Percentiles rank a stretch among this genome's conserved stretches.
Evolutionary conservation across 805 yeast genomes (phyloP).

Genomic region (Millerozyma miso): DNA sequence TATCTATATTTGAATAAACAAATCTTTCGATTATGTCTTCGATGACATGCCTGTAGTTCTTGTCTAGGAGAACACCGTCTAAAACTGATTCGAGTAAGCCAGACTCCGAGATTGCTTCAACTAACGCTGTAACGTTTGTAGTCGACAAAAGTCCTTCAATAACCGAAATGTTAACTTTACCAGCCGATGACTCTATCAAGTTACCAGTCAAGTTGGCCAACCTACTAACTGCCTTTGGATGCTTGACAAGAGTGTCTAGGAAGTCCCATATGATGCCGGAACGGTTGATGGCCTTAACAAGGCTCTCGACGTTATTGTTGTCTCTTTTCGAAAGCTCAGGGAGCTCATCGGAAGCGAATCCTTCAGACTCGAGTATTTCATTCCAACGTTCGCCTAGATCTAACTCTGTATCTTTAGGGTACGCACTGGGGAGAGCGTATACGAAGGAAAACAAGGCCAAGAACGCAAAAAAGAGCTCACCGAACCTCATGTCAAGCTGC

Average conservation of each 20-base stretch:
- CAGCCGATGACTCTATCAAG: slow-evolving; percentile 9
- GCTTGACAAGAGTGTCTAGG: slow-evolving; percentile 32
- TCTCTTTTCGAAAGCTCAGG: slow-evolving; percentile 15
- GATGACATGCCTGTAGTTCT: slow-evolving; percentile 26
- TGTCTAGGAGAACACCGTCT: slow-evolving; percentile 37
- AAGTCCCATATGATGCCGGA: slow-evolving; percentile 31
- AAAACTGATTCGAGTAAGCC: slow-evolving; percentile 31
- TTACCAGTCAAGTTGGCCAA: slow-evolving; percentile 30
- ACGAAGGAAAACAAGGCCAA: slow-evolving; percentile 5
- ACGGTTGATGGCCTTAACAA: slow-evolving; percentile 23
- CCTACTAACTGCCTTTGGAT: slow-evolving; percentile 21
- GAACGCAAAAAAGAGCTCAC: slow-evolving; percentile 7
- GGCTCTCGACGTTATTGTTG: slow-evolving; percentile 18
- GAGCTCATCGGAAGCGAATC: slow-evolving; percentile 6
- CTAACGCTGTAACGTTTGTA: slow-evolving; percentile 19
- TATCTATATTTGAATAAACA: slow-evolving; percentile 27
- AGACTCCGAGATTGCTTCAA: slow-evolving; percentile 23
- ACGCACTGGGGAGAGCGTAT: slow-evolving; percentile 18
- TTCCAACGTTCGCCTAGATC: slow-evolving; percentile 12
- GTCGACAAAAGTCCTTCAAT: slow-evolving; percentile 6
- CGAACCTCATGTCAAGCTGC: neutral
- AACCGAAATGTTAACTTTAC: slow-evolving; percentile 8
- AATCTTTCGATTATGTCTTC: slow-evolving; percentile 27
- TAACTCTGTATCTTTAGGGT: slow-evolving; percentile 15
- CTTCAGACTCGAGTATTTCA: slow-evolving; percentile 10